phyloP scores from a whole-genome alignment of 768 basidiomycete genomes.

The Trametes meyenii region DNA sequence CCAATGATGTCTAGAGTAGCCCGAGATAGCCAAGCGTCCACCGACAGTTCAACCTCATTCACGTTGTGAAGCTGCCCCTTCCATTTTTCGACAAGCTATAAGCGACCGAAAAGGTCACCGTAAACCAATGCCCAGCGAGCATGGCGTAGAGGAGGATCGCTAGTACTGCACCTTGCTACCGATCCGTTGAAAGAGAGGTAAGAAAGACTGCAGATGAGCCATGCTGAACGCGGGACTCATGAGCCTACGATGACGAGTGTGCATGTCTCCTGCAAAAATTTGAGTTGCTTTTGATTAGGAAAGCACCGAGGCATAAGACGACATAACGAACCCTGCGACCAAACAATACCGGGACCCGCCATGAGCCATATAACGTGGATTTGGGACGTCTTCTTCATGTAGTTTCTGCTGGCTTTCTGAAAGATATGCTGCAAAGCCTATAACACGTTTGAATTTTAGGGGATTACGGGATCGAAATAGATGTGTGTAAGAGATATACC shows the following conservation, averaged over 20 bases:
- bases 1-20: constrained; percentile 29
- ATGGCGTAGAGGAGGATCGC: too few species aligned
- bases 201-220: constrained; percentile 22
- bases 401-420: constrained; percentile 31
- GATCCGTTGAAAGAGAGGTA: constrained; percentile 25
- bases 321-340: neutral
- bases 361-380: constrained; percentile 4
- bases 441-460: too few species aligned
- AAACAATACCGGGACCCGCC: constrained; percentile 5
- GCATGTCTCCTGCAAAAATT: constrained; percentile 12
- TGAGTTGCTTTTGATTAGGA: too few species aligned
- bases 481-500: neutral
- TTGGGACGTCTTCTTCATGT: constrained; percentile 19
- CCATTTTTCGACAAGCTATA: constrained; percentile 28
- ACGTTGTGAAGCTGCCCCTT: constrained; percentile 17
- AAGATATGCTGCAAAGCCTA: constrained; percentile 32
- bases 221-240: constrained; percentile 26
- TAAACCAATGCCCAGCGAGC: too few species aligned
- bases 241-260: constrained; percentile 27
- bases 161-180: constrained; percentile 26
- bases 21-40: constrained; percentile 25
- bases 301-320: too few species aligned
- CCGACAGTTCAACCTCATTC: neutral
- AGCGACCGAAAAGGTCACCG: too few species aligned
- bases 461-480: too few species aligned